Percentiles rank a stretch among this genome's conserved stretches.
Conservation (phyloP, 2,329 filamentous ascomycete species). For the Erysiphe pulchra region DNA sequence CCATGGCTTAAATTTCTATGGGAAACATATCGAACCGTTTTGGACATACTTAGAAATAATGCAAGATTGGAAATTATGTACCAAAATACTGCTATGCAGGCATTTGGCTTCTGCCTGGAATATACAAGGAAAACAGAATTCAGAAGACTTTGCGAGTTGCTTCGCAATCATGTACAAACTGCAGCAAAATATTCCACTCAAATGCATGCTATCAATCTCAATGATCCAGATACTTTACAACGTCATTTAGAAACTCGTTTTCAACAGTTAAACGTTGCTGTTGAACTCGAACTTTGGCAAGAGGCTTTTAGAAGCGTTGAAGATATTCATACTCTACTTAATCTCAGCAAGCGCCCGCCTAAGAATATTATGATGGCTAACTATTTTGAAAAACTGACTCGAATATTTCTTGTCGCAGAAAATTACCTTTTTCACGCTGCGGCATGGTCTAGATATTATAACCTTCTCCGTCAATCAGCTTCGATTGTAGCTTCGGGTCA, state of each 20-base stretch:
- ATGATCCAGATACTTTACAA: slow-evolving; percentile 89
- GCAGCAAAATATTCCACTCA: slow-evolving; percentile 96
- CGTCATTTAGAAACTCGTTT: slow-evolving; percentile 94
- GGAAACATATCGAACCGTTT: slow-evolving; percentile 95
- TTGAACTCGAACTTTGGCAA: slow-evolving; percentile 95
- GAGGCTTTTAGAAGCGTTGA: slow-evolving; percentile 98
- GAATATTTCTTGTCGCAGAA: slow-evolving; percentile 96
- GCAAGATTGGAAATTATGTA: slow-evolving; percentile 92
- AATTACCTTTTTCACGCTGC: slow-evolving; percentile 99
- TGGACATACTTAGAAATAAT: slow-evolving; percentile 98
- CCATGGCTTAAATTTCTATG: slow-evolving; percentile 98
- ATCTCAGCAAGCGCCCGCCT: slow-evolving; percentile 86
- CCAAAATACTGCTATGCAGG: slow-evolving; percentile 91
- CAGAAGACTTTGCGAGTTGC: slow-evolving; percentile 87
- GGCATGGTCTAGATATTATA: slow-evolving; percentile 94
- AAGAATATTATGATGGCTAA: slow-evolving; percentile 99
- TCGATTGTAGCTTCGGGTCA: slow-evolving; percentile 61
- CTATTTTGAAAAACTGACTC: slow-evolving; percentile 97
- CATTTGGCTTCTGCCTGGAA: slow-evolving; percentile 96
- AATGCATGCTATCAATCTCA: slow-evolving; percentile 98
- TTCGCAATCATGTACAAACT: slow-evolving; percentile 96
- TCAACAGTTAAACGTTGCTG: slow-evolving; percentile 92
- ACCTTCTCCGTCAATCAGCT: slow-evolving; percentile 75
- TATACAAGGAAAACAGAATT: slow-evolving; percentile 99
- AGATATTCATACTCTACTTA: slow-evolving; percentile 93